Base-by-base conservation (phyloP, 495 filamentous ascomycete species). In the Xylaria acuta region DNA sequence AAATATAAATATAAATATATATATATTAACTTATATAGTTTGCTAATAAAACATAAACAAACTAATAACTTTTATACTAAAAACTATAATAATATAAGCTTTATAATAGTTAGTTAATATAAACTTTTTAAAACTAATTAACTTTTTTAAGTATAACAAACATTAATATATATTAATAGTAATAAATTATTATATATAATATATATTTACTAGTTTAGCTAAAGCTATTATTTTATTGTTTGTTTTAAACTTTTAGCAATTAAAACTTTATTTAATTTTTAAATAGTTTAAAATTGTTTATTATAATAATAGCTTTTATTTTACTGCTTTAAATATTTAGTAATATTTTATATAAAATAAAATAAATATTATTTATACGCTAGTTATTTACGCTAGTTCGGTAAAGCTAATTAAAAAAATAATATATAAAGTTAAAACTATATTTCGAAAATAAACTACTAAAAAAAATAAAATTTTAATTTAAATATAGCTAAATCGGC, bases 121-220 rank as follows among this genome's bases (percentile, higher is more conserved):
- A 56, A 30, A 56, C 16, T 56, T 56, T 56, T 56, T 56, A 32
- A 56, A 14, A 1, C 16, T 30, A 1, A 27, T 56, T 56, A 27
- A 56, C 20, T 56, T 56, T 12, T 27, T 30, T 1, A 5, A 0
- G 0, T 56, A 56, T 56, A 56, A 56, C 32, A 56, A 32, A 32
- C 4, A 56, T 32, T 8, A 56, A 30, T 56, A 56, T 56, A 56
- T 56, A 6, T 2, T 56, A 32, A 56, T 56, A 27, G 20, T 56
- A 32, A 30, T 56, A 27, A 56, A 56, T 32, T 56, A 56, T 56
- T 56, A 30, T 32, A 56, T 22, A 32, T 56, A 56, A 2, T 3
- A 56, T 32, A 63, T 68, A 67, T 40, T 38, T 63, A 45, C 9
- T 67, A 36, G 41, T 7, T 66, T 67, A 38, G 36, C 9, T 6